These are phyloP conservation scores for Rhododendron simsii DNA, from an alignment of 148 eudicot genomes.

Conservation along the genomic window DNA sequence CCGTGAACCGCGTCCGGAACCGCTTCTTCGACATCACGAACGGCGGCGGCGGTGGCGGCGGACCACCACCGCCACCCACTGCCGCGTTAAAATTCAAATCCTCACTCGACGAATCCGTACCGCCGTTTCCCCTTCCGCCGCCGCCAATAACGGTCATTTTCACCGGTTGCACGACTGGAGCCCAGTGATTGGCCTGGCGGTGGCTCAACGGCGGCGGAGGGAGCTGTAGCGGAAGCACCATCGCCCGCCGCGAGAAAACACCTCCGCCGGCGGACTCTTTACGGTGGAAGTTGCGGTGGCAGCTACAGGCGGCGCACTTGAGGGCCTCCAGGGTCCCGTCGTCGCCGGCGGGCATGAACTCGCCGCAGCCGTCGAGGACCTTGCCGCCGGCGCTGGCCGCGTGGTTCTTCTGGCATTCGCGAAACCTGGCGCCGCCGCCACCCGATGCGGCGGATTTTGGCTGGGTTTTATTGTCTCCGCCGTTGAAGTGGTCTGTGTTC, in stretches of 20 bases:
- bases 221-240: slow-evolving; percentile 34
- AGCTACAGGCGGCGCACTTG: slow-evolving; percentile 45
- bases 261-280: slow-evolving; percentile 10
- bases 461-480: not conserved
- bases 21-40: slow-evolving; percentile 30
- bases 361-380: slow-evolving; percentile 51
- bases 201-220: slow-evolving; percentile 32
- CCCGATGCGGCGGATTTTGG: slow-evolving; percentile 16
- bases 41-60: slow-evolving; percentile 18
- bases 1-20: slow-evolving; percentile 25
- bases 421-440: slow-evolving; percentile 11
- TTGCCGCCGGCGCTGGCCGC: slow-evolving; percentile 51
- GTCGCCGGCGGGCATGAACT: slow-evolving; percentile 44
- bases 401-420: slow-evolving; percentile 51
- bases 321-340: slow-evolving; percentile 38
- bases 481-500: slow-evolving; percentile 5
- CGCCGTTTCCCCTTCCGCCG: slow-evolving; percentile 15
- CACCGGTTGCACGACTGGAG: slow-evolving; percentile 20
- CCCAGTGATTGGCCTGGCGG: slow-evolving; percentile 9
- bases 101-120: slow-evolving; percentile 51
- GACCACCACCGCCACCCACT: not conserved
- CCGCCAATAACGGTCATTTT: slow-evolving; percentile 27
- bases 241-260: not conserved
- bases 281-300: slow-evolving; percentile 57
- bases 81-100: slow-evolving; percentile 29